These are phyloP conservation scores for Trichoderma sp. DNA, from an alignment of 2,329 filamentous ascomycete genomes.

Conservation along the genomic window DNA sequence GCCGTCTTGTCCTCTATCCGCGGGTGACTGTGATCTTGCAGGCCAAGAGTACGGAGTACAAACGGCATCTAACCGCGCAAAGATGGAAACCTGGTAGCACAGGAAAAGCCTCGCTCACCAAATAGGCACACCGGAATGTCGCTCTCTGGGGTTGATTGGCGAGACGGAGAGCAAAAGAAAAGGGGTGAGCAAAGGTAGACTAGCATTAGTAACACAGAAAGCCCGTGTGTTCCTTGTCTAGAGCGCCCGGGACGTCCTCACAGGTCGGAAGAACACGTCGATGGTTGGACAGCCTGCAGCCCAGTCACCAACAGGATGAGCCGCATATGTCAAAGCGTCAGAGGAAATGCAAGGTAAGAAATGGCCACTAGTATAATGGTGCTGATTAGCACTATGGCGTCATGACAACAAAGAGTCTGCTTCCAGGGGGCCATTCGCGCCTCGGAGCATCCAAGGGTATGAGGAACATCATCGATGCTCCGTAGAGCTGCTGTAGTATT, in stretches of 20 bases:
- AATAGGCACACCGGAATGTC: background rate
- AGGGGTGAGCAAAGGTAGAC: background rate
- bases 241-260: background rate
- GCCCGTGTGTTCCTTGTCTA: background rate
- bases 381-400: background rate
- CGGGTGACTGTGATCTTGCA: background rate
- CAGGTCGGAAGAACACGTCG: background rate
- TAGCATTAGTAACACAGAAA: too few relatives aligned
- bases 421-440: background rate
- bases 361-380: background rate
- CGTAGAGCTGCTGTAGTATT: background rate
- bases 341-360: background rate
- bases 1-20: background rate
- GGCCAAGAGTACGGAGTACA: background rate
- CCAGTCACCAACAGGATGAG: background rate
- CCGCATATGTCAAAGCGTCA: background rate
- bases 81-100: background rate
- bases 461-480: too few relatives aligned
- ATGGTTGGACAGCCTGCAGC: background rate
- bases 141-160: background rate
- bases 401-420: background rate
- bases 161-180: background rate
- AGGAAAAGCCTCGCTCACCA: background rate
- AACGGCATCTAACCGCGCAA: background rate
- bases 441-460: background rate